Conservation (phyloP, 2,329 filamentous ascomycete genomes). For the Fusarium pseudonygamai region DNA sequence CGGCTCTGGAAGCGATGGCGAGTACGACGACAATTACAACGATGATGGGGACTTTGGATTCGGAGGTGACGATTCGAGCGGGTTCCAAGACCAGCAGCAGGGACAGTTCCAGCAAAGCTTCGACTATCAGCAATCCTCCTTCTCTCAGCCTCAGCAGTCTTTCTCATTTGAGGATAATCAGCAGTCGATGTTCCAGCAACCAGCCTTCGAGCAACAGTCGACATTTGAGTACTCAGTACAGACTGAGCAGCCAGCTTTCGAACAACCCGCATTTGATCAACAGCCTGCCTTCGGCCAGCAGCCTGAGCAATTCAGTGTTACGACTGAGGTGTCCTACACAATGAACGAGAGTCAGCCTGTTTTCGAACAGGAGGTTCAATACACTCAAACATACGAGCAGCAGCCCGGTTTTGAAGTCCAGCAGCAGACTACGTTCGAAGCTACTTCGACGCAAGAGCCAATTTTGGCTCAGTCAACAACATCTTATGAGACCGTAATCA, state of each 20-base stretch:
- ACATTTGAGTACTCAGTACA: constrained; percentile 11
- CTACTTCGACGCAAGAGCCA: not conserved
- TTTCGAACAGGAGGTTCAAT: constrained; percentile 13
- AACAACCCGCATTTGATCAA: not conserved
- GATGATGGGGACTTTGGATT: not conserved
- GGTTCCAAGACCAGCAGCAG: constrained; percentile 20
- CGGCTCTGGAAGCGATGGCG: constrained; percentile 11
- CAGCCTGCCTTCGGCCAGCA: constrained; percentile 11
- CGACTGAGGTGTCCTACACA: not conserved
- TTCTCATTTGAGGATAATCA: not conserved
- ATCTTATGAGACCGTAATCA: not conserved
- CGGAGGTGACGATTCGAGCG: not conserved
- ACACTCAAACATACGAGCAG: constrained; percentile 15
- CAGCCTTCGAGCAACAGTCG: constrained; percentile 16
- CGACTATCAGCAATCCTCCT: constrained; percentile 18
- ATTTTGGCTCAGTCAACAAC: not conserved
- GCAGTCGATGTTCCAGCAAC: constrained; percentile 17
- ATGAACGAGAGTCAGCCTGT: not conserved
- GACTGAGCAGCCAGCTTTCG: constrained; percentile 1
- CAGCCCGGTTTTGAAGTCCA: constrained; percentile 11
- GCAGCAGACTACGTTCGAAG: constrained; percentile 12
- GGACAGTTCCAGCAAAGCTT: constrained; percentile 20
- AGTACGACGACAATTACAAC: constrained; percentile 5
- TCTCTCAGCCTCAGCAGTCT: constrained; percentile 5
- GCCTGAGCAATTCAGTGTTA: constrained; percentile 7